Conservation (phyloP, 768 basidiomycete genomes). For the Suillus subalutaceus region DNA sequence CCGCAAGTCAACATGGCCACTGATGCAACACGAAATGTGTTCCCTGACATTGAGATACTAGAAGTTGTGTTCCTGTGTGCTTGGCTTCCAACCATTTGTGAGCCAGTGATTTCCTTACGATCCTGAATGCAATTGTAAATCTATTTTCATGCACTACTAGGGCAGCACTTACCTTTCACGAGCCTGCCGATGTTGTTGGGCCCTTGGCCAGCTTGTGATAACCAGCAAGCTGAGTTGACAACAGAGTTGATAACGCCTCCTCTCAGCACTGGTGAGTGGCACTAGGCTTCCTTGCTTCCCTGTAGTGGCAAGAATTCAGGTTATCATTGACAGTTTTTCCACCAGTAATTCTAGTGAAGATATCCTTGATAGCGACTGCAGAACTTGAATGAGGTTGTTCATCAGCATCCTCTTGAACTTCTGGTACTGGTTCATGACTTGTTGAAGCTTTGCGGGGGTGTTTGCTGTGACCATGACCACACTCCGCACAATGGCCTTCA, state of each 20-base stretch:
- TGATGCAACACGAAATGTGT: not conserved
- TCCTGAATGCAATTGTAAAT: not conserved
- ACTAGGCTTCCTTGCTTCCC: too few relatives aligned
- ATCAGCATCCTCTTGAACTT: too few relatives aligned
- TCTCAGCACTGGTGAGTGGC: not conserved
- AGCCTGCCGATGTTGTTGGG: not conserved
- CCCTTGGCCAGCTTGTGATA: slow-evolving; percentile 4
- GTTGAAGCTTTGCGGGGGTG: too few relatives aligned
- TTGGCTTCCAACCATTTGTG: not conserved
- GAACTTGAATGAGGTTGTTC: not conserved
- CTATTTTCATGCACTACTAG: not conserved
- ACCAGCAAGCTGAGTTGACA: not conserved
- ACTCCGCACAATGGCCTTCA: too few relatives aligned
- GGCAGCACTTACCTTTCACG: not conserved
- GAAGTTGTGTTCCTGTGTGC: too few relatives aligned
- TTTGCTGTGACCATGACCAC: too few relatives aligned
- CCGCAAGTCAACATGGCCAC: not conserved
- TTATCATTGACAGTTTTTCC: not conserved
- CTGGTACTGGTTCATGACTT: too few relatives aligned
- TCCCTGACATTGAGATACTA: too few relatives aligned
- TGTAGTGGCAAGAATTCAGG: too few relatives aligned
- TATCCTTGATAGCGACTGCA: not conserved
- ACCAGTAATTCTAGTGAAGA: not conserved
- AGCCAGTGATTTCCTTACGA: not conserved
- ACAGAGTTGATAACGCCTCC: not conserved